Conservation (phyloP, 2,329 filamentous ascomycete genomes). For the Curvularia spicifera region DNA sequence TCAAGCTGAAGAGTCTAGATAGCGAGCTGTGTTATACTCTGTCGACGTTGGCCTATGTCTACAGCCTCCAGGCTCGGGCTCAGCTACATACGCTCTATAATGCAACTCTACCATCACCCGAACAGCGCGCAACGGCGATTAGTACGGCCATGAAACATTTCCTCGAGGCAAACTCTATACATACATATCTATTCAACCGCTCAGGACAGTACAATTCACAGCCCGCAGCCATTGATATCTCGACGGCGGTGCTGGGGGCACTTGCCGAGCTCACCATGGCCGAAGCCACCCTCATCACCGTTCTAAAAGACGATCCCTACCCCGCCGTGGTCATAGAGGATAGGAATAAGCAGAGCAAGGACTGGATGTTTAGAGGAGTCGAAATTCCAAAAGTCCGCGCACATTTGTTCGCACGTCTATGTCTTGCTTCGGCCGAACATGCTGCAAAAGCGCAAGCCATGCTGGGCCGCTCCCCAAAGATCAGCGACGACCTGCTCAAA, state of each 20-base stretch:
- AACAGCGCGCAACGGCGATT: conserved; percentile 74
- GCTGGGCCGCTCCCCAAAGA: conserved; percentile 52
- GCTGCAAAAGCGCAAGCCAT: conserved; percentile 72
- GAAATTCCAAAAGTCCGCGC: conserved; percentile 88
- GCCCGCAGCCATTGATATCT: conserved; percentile 51
- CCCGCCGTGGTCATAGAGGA: conserved; percentile 80
- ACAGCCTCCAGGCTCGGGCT: conserved; percentile 74
- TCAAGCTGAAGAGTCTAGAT: conserved; percentile 75
- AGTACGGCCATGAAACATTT: conserved; percentile 77
- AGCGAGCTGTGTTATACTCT: conserved; percentile 84
- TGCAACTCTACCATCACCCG: conserved; percentile 58
- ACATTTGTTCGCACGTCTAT: conserved; percentile 85
- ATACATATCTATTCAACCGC: conserved; percentile 71
- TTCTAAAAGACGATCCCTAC: conserved; percentile 94
- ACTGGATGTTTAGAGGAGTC: conserved; percentile 96
- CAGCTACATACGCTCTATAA: conserved; percentile 77
- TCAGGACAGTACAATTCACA: conserved; percentile 52
- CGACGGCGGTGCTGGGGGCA: conserved; percentile 53
- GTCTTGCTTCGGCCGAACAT: conserved; percentile 86
- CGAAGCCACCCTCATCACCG: conserved; percentile 87
- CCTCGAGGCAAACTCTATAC: conserved; percentile 78
- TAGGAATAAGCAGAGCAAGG: conserved; percentile 80
- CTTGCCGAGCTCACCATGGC: conserved; percentile 72
- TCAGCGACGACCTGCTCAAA: conserved; percentile 70
- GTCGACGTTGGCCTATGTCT: conserved; percentile 75